Evolutionary conservation across 306 rosid species (phyloP).

Genomic region (Vicia faba): DNA sequence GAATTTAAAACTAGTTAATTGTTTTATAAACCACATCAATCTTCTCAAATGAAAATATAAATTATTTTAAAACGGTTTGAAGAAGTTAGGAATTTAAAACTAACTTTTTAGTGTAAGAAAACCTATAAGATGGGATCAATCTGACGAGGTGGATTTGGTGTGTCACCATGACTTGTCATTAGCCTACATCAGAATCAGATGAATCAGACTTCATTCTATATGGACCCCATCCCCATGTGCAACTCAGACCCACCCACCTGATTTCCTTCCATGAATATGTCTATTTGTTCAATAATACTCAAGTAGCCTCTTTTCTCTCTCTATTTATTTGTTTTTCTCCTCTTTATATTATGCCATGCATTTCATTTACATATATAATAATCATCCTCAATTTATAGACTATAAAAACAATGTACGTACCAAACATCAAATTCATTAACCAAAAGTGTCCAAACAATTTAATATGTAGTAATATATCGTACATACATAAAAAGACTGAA

Average conservation of each 20-base stretch:
- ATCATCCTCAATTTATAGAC: background rate
- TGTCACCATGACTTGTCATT: conserved; percentile 4
- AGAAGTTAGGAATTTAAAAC: no score
- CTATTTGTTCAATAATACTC: background rate
- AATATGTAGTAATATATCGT: conserved; percentile 29
- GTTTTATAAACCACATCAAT: no score
- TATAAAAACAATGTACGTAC: background rate
- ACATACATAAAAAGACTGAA: conserved; percentile 33
- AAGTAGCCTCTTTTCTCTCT: background rate
- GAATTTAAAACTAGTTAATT: no score
- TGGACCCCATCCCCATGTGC: conserved; percentile 50
- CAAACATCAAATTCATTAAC: background rate
- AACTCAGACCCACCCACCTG: conserved; percentile 26
- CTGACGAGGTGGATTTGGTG: conserved; percentile 21
- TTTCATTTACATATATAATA: background rate
- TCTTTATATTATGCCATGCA: background rate
- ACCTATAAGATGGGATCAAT: background rate
- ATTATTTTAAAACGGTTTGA: no score
- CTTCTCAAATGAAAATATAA: no score
- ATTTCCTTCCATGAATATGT: background rate
- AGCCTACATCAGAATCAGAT: conserved; percentile 23
- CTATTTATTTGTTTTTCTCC: background rate
- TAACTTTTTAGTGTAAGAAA: no score
- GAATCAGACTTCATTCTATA: conserved; percentile 44
- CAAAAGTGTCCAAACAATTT: conserved; percentile 17